Base-by-base conservation (phyloP, 1,284 basidiomycete genomes). In the Tetrapyrgos nigripes region DNA sequence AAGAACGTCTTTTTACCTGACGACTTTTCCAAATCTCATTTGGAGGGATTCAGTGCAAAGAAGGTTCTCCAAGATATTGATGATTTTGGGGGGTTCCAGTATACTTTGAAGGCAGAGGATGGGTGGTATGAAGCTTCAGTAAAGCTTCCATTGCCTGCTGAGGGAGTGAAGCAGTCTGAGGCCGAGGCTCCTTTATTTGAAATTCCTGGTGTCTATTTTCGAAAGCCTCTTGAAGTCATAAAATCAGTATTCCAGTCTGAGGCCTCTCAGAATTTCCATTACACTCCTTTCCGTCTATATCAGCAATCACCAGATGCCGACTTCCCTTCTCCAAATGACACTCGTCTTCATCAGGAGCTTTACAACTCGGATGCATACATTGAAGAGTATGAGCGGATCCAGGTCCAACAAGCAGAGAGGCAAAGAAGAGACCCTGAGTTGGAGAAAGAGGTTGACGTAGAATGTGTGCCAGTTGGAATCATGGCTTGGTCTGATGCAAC, bases 401-500 rank as follows among this genome's bases (percentile, higher is more conserved):
- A 58, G 44, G 3, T 23, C 23, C 19, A 56, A n/a, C 19, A 56
- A n/a, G 29, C 11, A 21, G 35, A 23, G 3, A 10, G 26, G 17
- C n/a, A 24, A 19, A 6, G 21, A 17, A 19, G 4, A 14, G 10
- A 37, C 17, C 50, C 51, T 11, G 28, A 14, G 17, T 21, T 47
- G 48, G 23, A 19, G 10, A 63, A 56, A 1, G 31, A 62, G 46
- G 65, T 62, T 46, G 61, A 35, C 1, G 47, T 71, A 0, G 65
- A 70, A 37, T 52, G 62, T 1, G 68, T 68, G 3, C 60, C 77
- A 4, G 65, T 59, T 0, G 70, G 58, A 0, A 37, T 77, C 0
- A 71, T 78, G 69, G 60, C 75, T 53, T 76, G 67, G 66, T 79
- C 77, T 0, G 76, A 80, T 52, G 61, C 69, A 0, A 80, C 77